phyloP scores from a whole-genome alignment of 352 stramenopile species.

The Phytophthora gonapodyides region DNA sequence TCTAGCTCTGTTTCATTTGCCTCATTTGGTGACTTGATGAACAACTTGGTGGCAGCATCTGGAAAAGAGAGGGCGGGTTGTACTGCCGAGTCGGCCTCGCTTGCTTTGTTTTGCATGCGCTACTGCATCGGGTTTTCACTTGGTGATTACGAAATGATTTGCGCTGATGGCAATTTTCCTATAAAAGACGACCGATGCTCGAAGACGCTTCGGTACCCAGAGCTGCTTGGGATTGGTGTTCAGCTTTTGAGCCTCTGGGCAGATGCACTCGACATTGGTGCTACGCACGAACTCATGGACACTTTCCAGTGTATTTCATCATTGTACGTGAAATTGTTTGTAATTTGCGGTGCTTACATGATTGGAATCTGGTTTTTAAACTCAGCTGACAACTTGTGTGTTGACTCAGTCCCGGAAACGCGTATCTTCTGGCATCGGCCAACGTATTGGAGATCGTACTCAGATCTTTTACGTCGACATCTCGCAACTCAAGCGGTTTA shows the following conservation, averaged over 20 bases:
- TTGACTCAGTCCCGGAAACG: constrained; percentile 32
- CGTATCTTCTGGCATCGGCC: constrained; percentile 23
- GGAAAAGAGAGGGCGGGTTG: neutral
- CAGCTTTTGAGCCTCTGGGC: constrained; percentile 37
- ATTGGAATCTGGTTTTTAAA: neutral
- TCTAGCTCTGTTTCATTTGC: constrained; percentile 32
- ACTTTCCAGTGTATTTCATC: constrained; percentile 19
- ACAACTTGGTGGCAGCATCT: constrained; percentile 10
- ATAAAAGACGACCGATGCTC: neutral
- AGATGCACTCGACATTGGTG: constrained; percentile 11
- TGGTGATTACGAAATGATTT: constrained; percentile 17
- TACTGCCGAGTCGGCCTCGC: constrained; percentile 3
- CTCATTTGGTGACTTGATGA: constrained; percentile 25
- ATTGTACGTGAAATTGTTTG: constrained; percentile 28
- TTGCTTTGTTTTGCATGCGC: constrained; percentile 22
- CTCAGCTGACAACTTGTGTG: constrained; percentile 13
- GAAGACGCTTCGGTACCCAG: constrained; percentile 21
- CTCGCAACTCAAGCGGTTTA: neutral
- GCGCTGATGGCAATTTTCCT: neutral
- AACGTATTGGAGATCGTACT: constrained; percentile 32
- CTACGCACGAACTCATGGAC: constrained; percentile 19
- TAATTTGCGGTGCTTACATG: neutral
- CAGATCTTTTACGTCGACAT: constrained; percentile 33
- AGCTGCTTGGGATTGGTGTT: constrained; percentile 32
- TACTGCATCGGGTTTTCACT: constrained; percentile 38